Conservation (phyloP, 805 yeast genomes). For the Barnettozyma salicaria region DNA sequence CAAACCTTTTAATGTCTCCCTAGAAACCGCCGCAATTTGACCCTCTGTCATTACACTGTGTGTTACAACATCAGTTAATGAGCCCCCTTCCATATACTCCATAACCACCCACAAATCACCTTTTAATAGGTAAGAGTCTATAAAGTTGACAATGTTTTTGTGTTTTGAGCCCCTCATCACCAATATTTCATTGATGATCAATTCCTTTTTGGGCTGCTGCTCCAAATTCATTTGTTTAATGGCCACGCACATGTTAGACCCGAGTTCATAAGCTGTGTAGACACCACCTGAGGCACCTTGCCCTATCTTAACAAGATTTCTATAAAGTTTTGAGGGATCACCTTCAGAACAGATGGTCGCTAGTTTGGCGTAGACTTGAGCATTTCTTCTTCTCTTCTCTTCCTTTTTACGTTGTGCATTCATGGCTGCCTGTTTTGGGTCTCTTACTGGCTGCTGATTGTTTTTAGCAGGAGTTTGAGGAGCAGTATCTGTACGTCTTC, state of each 20-base stretch:
- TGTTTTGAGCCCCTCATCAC: constrained; percentile 94
- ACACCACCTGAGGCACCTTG: constrained; percentile 99
- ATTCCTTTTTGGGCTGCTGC: constrained; percentile 91
- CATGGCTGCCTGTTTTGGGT: constrained; percentile 45
- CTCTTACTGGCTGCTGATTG: constrained; percentile 41
- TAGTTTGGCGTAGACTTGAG: constrained; percentile 64
- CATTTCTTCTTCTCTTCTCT: constrained; percentile 66
- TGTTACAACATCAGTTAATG: constrained; percentile 90
- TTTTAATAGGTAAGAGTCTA: constrained; percentile 72
- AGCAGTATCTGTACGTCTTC: not conserved
- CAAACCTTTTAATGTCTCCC: constrained; percentile 84
- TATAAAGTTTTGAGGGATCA: constrained; percentile 71
- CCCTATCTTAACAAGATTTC: constrained; percentile 76
- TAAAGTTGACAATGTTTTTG: constrained; percentile 87
- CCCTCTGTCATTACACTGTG: constrained; percentile 85
- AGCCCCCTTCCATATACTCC: constrained; percentile 99
- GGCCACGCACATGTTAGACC: constrained; percentile 64
- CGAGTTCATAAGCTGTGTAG: constrained; percentile 70
- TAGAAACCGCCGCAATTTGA: constrained; percentile 91
- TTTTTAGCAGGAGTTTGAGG: constrained; percentile 29
- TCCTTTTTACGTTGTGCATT: constrained; percentile 66
- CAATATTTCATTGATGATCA: constrained; percentile 88
- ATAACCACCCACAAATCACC: constrained; percentile 93
- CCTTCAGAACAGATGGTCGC: constrained; percentile 75
- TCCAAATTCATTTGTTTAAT: constrained; percentile 94